These are phyloP conservation scores for Candida jianshihensis DNA, from an alignment of 805 yeast species.

Conservation along the genomic window DNA sequence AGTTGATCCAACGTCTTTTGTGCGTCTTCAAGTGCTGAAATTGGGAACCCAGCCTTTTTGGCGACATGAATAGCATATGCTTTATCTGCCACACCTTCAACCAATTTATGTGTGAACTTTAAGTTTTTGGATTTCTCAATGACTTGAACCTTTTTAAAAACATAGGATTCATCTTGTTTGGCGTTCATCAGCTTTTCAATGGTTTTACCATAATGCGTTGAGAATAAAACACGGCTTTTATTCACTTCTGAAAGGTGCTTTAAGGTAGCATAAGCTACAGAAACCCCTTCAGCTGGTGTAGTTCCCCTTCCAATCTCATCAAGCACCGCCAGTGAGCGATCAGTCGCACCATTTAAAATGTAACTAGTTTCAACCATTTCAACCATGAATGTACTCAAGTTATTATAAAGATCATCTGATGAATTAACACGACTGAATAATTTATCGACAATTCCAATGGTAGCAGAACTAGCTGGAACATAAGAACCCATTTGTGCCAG, in stretches of 20 bases:
- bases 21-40: slow-evolving; percentile 82
- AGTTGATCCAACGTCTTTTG: slow-evolving; percentile 42
- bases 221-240: slow-evolving; percentile 77
- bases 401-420: slow-evolving; percentile 92
- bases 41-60: slow-evolving; percentile 85
- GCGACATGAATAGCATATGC: slow-evolving; percentile 98
- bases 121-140: slow-evolving; percentile 43
- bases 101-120: slow-evolving; percentile 78
- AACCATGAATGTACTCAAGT: slow-evolving; percentile 92
- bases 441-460: slow-evolving; percentile 79
- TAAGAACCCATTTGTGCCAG: slow-evolving; percentile 88
- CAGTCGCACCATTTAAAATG: slow-evolving; percentile 72
- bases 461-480: slow-evolving; percentile 75
- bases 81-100: slow-evolving; percentile 85
- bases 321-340: slow-evolving; percentile 75
- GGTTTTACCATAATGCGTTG: slow-evolving; percentile 92
- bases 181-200: slow-evolving; percentile 62
- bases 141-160: slow-evolving; percentile 56
- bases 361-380: slow-evolving; percentile 94
- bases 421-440: slow-evolving; percentile 95
- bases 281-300: slow-evolving; percentile 90
- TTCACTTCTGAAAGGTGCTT: slow-evolving; percentile 70
- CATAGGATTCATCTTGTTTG: slow-evolving; percentile 57
- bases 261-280: slow-evolving; percentile 92
- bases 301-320: slow-evolving; percentile 89